phyloP scores from a whole-genome alignment of 805 yeast genomes.

The Suhomyces sp. region DNA sequence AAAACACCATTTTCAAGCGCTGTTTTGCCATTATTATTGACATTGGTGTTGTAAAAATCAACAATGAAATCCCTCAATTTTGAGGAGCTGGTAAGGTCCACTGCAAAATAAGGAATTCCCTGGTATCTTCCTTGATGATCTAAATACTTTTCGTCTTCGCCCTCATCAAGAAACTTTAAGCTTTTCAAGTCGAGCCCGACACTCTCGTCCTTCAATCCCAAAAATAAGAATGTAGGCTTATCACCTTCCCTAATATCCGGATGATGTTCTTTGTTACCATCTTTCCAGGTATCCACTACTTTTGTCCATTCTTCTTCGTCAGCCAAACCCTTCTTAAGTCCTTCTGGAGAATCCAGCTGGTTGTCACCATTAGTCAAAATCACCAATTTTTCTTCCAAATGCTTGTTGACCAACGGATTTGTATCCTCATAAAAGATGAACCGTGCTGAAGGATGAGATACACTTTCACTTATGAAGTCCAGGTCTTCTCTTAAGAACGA shows the following conservation, averaged over 20 bases:
- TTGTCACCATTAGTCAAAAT: constrained; percentile 35
- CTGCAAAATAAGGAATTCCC: constrained; percentile 65
- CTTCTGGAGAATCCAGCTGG: constrained; percentile 24
- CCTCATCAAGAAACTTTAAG: constrained; percentile 28
- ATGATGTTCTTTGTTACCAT: constrained; percentile 34
- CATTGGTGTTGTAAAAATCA: constrained; percentile 18
- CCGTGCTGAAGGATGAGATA: constrained; percentile 46
- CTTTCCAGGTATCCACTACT: constrained; percentile 21
- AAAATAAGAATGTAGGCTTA: constrained; percentile 41
- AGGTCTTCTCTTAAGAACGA: constrained; percentile 60
- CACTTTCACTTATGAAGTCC: constrained; percentile 48
- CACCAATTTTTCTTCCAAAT: constrained; percentile 29
- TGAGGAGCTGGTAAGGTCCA: constrained; percentile 53
- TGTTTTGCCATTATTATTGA: constrained; percentile 16
- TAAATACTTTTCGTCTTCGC: constrained; percentile 32
- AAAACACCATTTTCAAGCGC: constrained; percentile 13
- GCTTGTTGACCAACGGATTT: constrained; percentile 33
- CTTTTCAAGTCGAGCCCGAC: constrained; percentile 37
- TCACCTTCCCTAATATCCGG: constrained; percentile 39
- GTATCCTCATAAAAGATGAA: constrained; percentile 44
- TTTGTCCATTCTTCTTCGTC: constrained; percentile 12
- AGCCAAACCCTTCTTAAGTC: constrained; percentile 22
- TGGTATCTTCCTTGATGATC: constrained; percentile 48
- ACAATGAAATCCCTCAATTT: constrained; percentile 38
- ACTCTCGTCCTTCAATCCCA: constrained; percentile 48